Evolutionary conservation across 441 rosid species (phyloP), one percentile per base, ranked within the genome.

Genomic region (Bocquillonia castaneifolia): DNA sequence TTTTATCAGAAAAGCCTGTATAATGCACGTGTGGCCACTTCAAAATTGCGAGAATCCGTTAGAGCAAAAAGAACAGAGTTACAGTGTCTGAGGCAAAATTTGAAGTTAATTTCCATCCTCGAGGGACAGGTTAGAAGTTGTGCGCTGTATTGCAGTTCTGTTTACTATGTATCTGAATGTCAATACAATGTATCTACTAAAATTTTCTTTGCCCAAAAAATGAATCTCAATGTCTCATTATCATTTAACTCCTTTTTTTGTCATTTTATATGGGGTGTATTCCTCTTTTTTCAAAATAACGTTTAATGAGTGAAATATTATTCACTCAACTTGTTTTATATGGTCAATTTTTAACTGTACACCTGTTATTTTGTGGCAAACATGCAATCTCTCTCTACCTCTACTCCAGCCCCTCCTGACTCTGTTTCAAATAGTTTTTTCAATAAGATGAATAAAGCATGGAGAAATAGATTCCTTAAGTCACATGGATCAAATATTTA

Each of bases 31-130:
- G 61, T 78, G 56, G 71, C 82, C 64, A 88, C 80, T 67, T 79
- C 86, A 66, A 81, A 80, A 73, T 76, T 93, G 57, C 87, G 80
- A 34, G 93, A 89, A 82, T 88, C 95, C 44, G 95, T 88, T 32
- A 82, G 72, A 79, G 68, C 72, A 13, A 93, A 84, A 75, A 81
- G 88, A 82, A 76, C 73, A 0, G 83, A 85, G 77, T 67, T 85
- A 60, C 97, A 89, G 72, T 53, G 77, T 74, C 76, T 88, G 71
- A 83, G 81, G 83, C 92, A 86, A 64, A 88, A 75, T 76, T 61
- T 89, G 84, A 91, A 86, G 84, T 52, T 91, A 58, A 68, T 64
- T 66, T 81, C 80, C 69, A 77, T 93, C 70, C 85, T 93, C 77
- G 78, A 65, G 78, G 86, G 80, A 57, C 95, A 93, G 80, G 98